Percentiles rank a stretch among this genome's conserved stretches.
These are phyloP conservation scores for Vanrija humicola DNA, from an alignment of 1,284 basidiomycete genomes.

Conservation along the genomic window DNA sequence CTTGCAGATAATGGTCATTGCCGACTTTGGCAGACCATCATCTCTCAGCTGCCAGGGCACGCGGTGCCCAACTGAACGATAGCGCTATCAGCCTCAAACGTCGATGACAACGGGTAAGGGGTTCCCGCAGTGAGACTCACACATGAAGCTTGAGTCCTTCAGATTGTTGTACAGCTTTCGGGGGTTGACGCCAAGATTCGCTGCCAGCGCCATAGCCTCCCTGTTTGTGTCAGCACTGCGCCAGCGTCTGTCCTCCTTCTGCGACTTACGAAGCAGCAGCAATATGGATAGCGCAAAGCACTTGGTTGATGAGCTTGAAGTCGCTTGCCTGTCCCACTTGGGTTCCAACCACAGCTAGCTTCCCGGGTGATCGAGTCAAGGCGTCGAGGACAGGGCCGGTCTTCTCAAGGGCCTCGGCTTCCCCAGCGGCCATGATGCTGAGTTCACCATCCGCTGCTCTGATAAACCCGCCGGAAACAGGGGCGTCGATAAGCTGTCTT, in stretches of 20 bases:
- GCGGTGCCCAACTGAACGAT: slow-evolving; percentile 30
- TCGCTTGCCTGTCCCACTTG: slow-evolving; percentile 32
- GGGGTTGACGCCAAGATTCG: slow-evolving; percentile 40
- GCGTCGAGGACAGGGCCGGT: slow-evolving; percentile 34
- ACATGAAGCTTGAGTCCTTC: slow-evolving; percentile 48
- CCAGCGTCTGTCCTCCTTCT: neutral
- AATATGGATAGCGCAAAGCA: slow-evolving; percentile 39
- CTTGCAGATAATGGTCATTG: slow-evolving; percentile 42
- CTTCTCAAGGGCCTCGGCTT: slow-evolving; percentile 21
- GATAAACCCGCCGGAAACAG: slow-evolving; percentile 47
- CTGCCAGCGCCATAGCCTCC: slow-evolving; percentile 45
- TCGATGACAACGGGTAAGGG: too few species aligned
- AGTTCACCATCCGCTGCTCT: slow-evolving; percentile 44
- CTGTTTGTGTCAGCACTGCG: slow-evolving; percentile 5
- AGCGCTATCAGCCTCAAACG: neutral
- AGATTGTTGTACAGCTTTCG: slow-evolving; percentile 33
- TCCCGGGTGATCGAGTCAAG: slow-evolving; percentile 31
- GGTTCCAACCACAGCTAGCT: slow-evolving; percentile 30
- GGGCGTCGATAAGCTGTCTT: slow-evolving; percentile 41
- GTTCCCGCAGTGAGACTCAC: slow-evolving; percentile 17
- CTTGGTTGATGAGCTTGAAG: slow-evolving; percentile 46
- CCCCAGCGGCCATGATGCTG: slow-evolving; percentile 46
- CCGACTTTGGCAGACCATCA: slow-evolving; percentile 36
- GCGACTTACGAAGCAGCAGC: slow-evolving; percentile 21
- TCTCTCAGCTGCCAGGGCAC: slow-evolving; percentile 35